A percentile compares a stretch with the other conserved stretches of the same genome.
Conservation (phyloP, 2,329 filamentous ascomycete genomes). For the Cladophialophora chaetospira region DNA sequence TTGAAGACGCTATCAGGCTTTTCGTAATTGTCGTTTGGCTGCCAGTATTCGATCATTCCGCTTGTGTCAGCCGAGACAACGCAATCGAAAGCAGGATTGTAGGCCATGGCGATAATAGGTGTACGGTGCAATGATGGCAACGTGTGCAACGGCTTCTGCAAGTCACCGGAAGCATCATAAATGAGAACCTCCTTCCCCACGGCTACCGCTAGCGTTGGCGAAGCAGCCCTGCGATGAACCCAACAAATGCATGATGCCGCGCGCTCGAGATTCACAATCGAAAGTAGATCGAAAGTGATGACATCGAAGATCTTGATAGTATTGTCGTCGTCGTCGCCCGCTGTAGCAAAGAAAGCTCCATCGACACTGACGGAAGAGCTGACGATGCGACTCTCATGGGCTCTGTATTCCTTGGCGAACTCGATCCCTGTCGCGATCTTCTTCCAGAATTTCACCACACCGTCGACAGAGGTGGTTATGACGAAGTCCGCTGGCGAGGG, state of each 20-base stretch:
- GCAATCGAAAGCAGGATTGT: slow-evolving; percentile 86
- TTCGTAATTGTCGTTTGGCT: slow-evolving; percentile 72
- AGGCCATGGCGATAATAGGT: slow-evolving; percentile 81
- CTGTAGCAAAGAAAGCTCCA: slow-evolving; percentile 89
- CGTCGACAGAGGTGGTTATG: slow-evolving; percentile 89
- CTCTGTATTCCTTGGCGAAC: slow-evolving; percentile 97
- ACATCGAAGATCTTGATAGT: slow-evolving; percentile 61
- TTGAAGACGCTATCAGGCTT: slow-evolving; percentile 91
- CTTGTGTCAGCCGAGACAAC: slow-evolving; percentile 85
- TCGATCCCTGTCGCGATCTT: slow-evolving; percentile 88
- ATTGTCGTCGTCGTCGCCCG: slow-evolving; percentile 58
- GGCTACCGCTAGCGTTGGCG: slow-evolving; percentile 81
- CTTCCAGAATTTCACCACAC: slow-evolving; percentile 99
- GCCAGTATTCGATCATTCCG: slow-evolving; percentile 98
- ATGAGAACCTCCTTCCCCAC: slow-evolving; percentile 75
- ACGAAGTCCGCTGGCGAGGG: slow-evolving; percentile 84
- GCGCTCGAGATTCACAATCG: slow-evolving; percentile 77
- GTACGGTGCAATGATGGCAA: slow-evolving; percentile 78
- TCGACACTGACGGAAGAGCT: slow-evolving; percentile 85
- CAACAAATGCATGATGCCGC: slow-evolving; percentile 82
- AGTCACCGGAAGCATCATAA: slow-evolving; percentile 88
- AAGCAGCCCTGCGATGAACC: slow-evolving; percentile 86
- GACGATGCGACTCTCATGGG: slow-evolving; percentile 81
- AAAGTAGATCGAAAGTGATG: slow-evolving; percentile 80
- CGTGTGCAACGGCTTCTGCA: slow-evolving; percentile 71